Conservation (phyloP, 139 green algal species). For the Chlorella sp. region DNA sequence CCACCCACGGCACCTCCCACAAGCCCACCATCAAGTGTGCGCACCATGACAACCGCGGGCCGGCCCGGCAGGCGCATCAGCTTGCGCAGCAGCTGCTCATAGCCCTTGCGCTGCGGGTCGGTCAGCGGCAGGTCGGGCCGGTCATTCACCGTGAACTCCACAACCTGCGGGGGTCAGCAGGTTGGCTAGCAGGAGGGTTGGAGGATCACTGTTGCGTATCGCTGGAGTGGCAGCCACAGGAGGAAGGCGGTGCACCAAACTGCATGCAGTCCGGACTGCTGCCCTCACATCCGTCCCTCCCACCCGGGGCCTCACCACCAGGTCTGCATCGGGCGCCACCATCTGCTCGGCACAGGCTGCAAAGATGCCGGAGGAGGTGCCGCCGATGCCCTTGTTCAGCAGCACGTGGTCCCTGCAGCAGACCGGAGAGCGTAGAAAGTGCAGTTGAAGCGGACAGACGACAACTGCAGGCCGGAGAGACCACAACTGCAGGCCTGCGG, state of each 20-base stretch:
- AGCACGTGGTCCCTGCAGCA: slow-evolving; percentile 8
- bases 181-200: background rate
- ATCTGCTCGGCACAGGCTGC: slow-evolving; percentile 13
- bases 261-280: background rate
- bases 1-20: background rate
- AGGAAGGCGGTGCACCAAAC: too few relatives aligned
- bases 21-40: background rate
- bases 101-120: slow-evolving; percentile 1
- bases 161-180: background rate
- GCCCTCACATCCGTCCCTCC: too few relatives aligned
- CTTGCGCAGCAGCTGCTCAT: slow-evolving; percentile 39
- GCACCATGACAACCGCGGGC: slow-evolving; percentile 21
- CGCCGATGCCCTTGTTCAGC: slow-evolving; percentile 25
- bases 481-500: background rate
- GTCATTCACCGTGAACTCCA: slow-evolving; percentile 6
- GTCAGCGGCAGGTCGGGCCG: background rate
- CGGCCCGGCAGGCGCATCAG: slow-evolving; percentile 20
- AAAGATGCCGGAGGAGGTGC: slow-evolving; percentile 1
- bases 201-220: too few relatives aligned
- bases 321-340: slow-evolving; percentile 1
- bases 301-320: background rate
- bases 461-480: background rate
- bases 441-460: background rate
- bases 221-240: background rate
- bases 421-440: background rate